Percentiles rank a stretch among this genome's conserved stretches.
Conservation (phyloP, 2,329 filamentous ascomycete species). For the Davidsoniella virescens region DNA sequence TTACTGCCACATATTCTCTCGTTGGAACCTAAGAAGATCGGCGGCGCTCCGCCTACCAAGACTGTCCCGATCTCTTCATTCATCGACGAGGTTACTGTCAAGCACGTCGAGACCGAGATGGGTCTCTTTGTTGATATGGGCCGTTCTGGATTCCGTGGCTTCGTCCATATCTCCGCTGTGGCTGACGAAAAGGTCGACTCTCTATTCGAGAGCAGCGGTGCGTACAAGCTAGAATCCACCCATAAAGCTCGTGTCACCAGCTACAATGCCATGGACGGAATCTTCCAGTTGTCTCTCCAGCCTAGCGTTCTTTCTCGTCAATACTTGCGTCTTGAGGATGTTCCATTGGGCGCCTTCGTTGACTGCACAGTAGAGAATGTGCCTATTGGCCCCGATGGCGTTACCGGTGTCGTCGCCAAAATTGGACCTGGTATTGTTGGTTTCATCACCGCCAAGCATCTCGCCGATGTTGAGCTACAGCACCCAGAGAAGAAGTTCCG, state of each 20-base stretch:
- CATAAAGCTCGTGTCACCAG: constrained; percentile 73
- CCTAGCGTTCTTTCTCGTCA: constrained; percentile 68
- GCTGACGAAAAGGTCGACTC: constrained; percentile 80
- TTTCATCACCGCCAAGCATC: constrained; percentile 74
- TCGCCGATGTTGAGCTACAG: constrained; percentile 74
- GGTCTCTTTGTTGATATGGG: constrained; percentile 68
- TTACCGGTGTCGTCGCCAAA: constrained; percentile 67
- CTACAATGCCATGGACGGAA: constrained; percentile 73
- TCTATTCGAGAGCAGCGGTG: constrained; percentile 58
- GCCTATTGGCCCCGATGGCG: constrained; percentile 58
- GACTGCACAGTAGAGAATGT: constrained; percentile 75
- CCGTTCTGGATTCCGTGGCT: constrained; percentile 50
- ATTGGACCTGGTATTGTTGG: constrained; percentile 76
- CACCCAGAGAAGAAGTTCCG: constrained; percentile 95
- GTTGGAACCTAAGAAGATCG: constrained; percentile 32
- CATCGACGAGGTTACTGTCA: constrained; percentile 61
- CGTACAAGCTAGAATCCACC: constrained; percentile 59
- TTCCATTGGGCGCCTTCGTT: constrained; percentile 65
- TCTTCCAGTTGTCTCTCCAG: constrained; percentile 76
- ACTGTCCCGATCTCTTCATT: constrained; percentile 55
- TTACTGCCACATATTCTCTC: constrained; percentile 68
- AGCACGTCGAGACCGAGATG: constrained; percentile 61
- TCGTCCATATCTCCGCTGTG: constrained; percentile 86
- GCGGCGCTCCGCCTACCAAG: constrained; percentile 34
- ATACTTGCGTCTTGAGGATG: constrained; percentile 82